A percentile compares a stretch with the other conserved stretches of the same genome.
These are phyloP conservation scores for Sisymbrium altissimum DNA, from an alignment of 345 rosid genomes.

Conservation along the genomic window DNA sequence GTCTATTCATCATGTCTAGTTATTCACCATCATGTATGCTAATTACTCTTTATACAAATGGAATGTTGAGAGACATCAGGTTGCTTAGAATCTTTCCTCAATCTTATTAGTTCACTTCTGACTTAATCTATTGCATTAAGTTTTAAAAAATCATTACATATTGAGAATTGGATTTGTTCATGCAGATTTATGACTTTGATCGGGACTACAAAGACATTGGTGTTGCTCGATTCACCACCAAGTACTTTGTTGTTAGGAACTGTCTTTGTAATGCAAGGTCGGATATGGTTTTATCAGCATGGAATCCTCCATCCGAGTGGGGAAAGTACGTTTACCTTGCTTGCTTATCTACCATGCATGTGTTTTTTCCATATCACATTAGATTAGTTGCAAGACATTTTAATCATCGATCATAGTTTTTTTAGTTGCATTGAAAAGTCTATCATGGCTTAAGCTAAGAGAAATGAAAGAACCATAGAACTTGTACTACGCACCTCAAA, in stretches of 20 bases:
- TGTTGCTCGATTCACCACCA: slow-evolving; percentile 80
- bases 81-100: background rate
- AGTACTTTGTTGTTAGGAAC: slow-evolving; percentile 71
- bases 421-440: too few species aligned
- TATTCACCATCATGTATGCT: background rate
- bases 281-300: slow-evolving; percentile 79
- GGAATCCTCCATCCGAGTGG: slow-evolving; percentile 97
- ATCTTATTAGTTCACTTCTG: background rate
- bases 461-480: too few species aligned
- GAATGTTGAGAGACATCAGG: background rate
- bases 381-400: background rate
- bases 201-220: slow-evolving; percentile 95
- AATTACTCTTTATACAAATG: too few species aligned
- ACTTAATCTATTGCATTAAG: background rate
- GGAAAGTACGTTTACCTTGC: slow-evolving; percentile 59
- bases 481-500: too few species aligned
- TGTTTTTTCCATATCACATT: too few species aligned
- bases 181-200: slow-evolving; percentile 90
- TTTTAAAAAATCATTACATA: background rate
- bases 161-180: background rate
- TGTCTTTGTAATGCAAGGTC: slow-evolving; percentile 74
- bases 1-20: slow-evolving; percentile 14
- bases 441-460: too few species aligned
- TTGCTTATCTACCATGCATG: background rate
- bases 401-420: background rate